Evolutionary conservation across 345 rosid genomes (phyloP).

Genomic region (Diplotaxis tenuifolia): DNA sequence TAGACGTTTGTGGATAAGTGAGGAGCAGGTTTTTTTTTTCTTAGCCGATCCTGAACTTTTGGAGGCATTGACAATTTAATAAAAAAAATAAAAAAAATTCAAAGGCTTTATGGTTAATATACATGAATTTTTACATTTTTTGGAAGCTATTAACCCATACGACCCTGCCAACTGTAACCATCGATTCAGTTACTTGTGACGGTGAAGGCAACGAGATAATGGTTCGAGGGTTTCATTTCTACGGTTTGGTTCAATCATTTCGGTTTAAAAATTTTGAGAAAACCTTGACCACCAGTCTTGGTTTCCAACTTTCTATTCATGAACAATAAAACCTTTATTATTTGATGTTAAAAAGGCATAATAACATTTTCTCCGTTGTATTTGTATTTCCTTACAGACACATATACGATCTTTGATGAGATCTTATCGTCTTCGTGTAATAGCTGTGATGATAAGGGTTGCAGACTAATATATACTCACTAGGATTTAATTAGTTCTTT

Average conservation of each 20-base stretch:
- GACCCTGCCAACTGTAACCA: not conserved
- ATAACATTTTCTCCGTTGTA: not conserved
- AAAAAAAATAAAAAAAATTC: no score
- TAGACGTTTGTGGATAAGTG: no score
- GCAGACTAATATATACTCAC: not conserved
- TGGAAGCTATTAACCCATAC: no score
- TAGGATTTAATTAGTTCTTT: not conserved
- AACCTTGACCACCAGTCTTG: constrained; percentile 34
- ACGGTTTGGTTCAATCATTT: constrained; percentile 29
- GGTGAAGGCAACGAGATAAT: constrained; percentile 26
- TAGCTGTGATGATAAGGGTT: not conserved
- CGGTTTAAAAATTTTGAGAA: constrained; percentile 30
- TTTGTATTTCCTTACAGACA: not conserved
- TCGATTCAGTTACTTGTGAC: not conserved
- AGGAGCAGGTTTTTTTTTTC: no score
- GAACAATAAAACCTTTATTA: constrained; percentile 1
- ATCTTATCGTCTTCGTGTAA: not conserved
- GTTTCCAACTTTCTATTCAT: constrained; percentile 22
- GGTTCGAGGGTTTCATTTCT: constrained; percentile 5
- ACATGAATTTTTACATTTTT: no score
- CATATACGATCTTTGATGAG: not conserved
- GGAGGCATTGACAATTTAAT: no score
- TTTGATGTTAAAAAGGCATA: not conserved
- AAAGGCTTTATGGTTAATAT: no score
- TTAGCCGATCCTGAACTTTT: no score